Evolutionary conservation across 78 protist species (phyloP).

Genomic region (Emiliania huxleyi): DNA sequence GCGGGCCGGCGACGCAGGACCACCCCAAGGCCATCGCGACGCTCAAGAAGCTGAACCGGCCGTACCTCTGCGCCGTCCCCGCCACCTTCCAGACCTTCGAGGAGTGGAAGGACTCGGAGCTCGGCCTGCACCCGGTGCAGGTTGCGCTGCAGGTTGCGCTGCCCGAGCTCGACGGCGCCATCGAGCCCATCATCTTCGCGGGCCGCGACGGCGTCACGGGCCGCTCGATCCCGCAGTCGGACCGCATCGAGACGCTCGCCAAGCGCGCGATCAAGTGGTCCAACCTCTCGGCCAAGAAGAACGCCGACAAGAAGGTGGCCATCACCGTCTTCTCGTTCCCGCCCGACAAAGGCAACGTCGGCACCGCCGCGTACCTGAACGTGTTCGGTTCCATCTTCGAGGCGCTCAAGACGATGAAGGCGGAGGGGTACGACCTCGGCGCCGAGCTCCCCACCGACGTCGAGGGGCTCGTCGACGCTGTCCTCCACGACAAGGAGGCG

Average conservation of each 20-base stretch:
- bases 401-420: conserved; percentile 16
- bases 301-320: conserved; percentile 47
- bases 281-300: conserved; percentile 26
- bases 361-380: conserved; percentile 58
- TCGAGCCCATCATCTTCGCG: conserved; percentile 59
- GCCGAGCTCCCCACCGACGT: conserved; percentile 37
- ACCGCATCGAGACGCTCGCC: conserved; percentile 22
- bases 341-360: conserved; percentile 62
- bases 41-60: conserved; percentile 45
- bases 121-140: conserved; percentile 59
- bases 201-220: conserved; percentile 53
- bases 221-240: conserved; percentile 34
- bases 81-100: conserved; percentile 54
- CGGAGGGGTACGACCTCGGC: conserved; percentile 38
- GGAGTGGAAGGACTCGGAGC: conserved; percentile 59
- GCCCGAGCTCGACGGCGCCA: conserved; percentile 58
- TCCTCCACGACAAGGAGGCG: conserved; percentile 56
- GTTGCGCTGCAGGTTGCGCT: conserved; percentile 58
- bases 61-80: conserved; percentile 47
- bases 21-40: conserved; percentile 44
- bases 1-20: conserved; percentile 58
- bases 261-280: conserved; percentile 36
- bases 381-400: conserved; percentile 50
- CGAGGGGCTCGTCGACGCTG: conserved; percentile 44
- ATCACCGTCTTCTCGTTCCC: conserved; percentile 61